Conservation (phyloP, 352 stramenopile species). For the Globisporangium splendens region DNA sequence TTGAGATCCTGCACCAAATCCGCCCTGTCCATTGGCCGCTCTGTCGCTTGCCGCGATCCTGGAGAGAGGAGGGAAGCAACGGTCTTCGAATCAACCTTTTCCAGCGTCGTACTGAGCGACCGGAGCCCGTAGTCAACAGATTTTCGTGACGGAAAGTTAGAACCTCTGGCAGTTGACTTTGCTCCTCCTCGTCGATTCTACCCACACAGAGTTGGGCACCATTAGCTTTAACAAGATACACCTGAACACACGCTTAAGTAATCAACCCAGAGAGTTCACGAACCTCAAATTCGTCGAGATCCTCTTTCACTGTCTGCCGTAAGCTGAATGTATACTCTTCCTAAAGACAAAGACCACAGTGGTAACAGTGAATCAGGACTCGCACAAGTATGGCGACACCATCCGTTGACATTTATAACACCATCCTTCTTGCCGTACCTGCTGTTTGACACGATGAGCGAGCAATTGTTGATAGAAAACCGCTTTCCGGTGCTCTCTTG, state of each 20-base stretch:
- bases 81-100: constrained; percentile 14
- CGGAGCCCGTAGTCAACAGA: constrained; percentile 65
- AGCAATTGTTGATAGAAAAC: constrained; percentile 56
- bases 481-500: constrained; percentile 50
- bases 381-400: not conserved
- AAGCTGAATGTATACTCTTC: constrained; percentile 51
- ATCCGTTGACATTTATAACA: too few species aligned
- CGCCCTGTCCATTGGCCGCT: not conserved
- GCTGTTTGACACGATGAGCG: constrained; percentile 30
- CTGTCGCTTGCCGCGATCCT: constrained; percentile 2
- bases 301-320: constrained; percentile 38
- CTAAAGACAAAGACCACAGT: constrained; percentile 8
- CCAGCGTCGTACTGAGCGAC: constrained; percentile 51
- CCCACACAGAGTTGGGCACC: not conserved
- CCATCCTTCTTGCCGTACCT: constrained; percentile 18
- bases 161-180: constrained; percentile 2
- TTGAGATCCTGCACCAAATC: constrained; percentile 6
- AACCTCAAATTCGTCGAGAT: constrained; percentile 64
- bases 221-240: not conserved
- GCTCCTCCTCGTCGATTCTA: constrained; percentile 2
- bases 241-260: not conserved
- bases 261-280: not conserved
- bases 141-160: constrained; percentile 23
- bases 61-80: not conserved
- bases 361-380: not conserved